phyloP scores from a whole-genome alignment of 1,139 yeast genomes.

The Blastobotrys malaysiensis region DNA sequence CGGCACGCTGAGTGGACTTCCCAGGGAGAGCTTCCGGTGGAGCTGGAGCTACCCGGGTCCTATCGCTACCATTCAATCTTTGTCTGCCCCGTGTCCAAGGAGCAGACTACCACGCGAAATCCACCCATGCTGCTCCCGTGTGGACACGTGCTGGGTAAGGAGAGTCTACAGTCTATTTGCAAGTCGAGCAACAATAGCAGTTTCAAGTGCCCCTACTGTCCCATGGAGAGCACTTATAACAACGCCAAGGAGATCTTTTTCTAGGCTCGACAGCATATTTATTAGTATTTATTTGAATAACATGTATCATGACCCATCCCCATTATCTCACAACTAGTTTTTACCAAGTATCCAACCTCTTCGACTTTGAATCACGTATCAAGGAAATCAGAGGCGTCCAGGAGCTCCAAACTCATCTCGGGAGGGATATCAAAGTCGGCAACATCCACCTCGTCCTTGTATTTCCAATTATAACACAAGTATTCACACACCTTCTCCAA shows the following conservation, averaged over 20 bases:
- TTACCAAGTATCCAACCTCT: too few relatives aligned
- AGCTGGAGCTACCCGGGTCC: conserved; percentile 47
- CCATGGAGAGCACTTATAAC: conserved; percentile 35
- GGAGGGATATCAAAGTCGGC: conserved; percentile 92
- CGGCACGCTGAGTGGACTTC: conserved; percentile 54
- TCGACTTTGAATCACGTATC: conserved; percentile 41
- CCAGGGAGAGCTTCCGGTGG: conserved; percentile 54
- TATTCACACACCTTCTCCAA: conserved; percentile 83
- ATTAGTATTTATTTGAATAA: conserved; percentile 1
- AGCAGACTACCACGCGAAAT: conserved; percentile 58
- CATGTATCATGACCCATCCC: too few relatives aligned
- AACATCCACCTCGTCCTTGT: conserved; percentile 56
- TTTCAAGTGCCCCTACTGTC: conserved; percentile 69
- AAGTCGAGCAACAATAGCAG: conserved; percentile 32
- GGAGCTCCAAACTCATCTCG: conserved; percentile 82
- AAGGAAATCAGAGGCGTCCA: conserved; percentile 87
- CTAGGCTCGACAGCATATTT: conserved; percentile 10
- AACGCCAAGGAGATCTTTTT: conserved; percentile 29
- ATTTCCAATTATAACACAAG: conserved; percentile 68
- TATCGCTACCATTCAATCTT: conserved; percentile 73
- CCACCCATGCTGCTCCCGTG: conserved; percentile 63
- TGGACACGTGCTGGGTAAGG: conserved; percentile 54
- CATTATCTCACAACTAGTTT: too few relatives aligned
- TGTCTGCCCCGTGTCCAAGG: conserved; percentile 87
- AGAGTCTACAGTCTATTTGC: conserved; percentile 42